Conservation (phyloP, 2,329 filamentous ascomycete species). For the Colletotrichum ledebouriae region DNA sequence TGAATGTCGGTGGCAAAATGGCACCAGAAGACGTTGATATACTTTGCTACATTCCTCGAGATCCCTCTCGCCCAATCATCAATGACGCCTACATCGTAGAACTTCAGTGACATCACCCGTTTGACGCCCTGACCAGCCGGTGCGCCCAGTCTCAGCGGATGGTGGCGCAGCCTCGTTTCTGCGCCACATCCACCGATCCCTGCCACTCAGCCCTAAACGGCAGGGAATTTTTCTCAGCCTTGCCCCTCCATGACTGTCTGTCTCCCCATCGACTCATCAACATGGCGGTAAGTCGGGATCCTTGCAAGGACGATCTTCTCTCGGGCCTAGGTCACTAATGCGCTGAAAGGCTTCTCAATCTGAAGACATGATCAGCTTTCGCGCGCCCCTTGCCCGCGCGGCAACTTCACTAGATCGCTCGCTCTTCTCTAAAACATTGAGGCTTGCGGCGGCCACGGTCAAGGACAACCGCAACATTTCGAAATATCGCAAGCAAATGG, state of each 20-base stretch:
- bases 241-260: slow-evolving; percentile 38
- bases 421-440: slow-evolving; percentile 83
- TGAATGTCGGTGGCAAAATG: too few species aligned
- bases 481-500: slow-evolving; percentile 75
- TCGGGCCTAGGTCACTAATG: not conserved
- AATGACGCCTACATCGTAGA: slow-evolving; percentile 37
- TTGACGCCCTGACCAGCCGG: not conserved
- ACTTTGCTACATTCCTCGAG: not conserved
- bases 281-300: slow-evolving; percentile 37
- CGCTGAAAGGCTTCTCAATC: slow-evolving; percentile 16
- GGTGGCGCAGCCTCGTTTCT: slow-evolving; percentile 19
- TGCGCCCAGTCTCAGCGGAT: not conserved
- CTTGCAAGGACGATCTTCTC: not conserved
- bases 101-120: slow-evolving; percentile 31
- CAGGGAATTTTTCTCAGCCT: slow-evolving; percentile 49
- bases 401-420: slow-evolving; percentile 85
- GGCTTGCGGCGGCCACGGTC: slow-evolving; percentile 83
- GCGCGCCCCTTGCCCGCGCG: slow-evolving; percentile 83
- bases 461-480: slow-evolving; percentile 82
- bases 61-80: slow-evolving; percentile 32
- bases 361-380: slow-evolving; percentile 72
- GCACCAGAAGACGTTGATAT: not conserved
- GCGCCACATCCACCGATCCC: slow-evolving; percentile 25
- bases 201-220: slow-evolving; percentile 36
- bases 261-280: slow-evolving; percentile 38